Evolutionary conservation across 1,284 basidiomycete species (phyloP).

Genomic region (Kalmanozyma brasiliensis): DNA sequence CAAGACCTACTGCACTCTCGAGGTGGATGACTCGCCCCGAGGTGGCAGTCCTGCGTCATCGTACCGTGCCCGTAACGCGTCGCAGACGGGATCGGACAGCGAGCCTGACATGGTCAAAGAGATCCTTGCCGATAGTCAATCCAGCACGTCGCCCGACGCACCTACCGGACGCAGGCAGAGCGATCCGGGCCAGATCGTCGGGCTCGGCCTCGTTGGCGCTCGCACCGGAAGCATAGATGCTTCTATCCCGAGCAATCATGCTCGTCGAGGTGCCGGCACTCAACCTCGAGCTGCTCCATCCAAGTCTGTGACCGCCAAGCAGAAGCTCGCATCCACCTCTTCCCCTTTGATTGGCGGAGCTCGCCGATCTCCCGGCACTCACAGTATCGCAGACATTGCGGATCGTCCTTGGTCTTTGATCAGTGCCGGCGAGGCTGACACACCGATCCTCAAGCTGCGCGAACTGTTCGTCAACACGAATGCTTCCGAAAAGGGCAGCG

Average conservation of each 20-base stretch:
- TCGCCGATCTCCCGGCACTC: slow-evolving; percentile 14
- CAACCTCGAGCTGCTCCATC: slow-evolving; percentile 9
- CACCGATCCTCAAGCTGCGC: slow-evolving; percentile 43
- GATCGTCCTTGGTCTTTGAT: slow-evolving; percentile 50
- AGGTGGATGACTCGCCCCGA: slow-evolving; percentile 19
- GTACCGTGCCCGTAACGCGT: background rate
- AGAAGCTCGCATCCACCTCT: slow-evolving; percentile 9
- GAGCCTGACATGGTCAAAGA: background rate
- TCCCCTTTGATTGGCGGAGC: slow-evolving; percentile 3
- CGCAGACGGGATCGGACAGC: background rate
- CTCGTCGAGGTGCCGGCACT: slow-evolving; percentile 23
- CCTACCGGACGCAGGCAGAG: background rate
- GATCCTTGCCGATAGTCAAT: background rate
- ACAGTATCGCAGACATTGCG: slow-evolving; percentile 27
- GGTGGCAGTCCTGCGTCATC: slow-evolving; percentile 30
- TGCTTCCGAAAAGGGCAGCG: slow-evolving; percentile 26
- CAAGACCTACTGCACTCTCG: slow-evolving; percentile 13
- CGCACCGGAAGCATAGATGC: background rate
- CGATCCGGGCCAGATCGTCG: background rate
- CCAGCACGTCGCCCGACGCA: background rate
- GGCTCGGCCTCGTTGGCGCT: slow-evolving; percentile 20
- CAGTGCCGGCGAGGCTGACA: slow-evolving; percentile 42
- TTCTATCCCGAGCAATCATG: slow-evolving; percentile 21
- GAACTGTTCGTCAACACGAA: slow-evolving; percentile 46
- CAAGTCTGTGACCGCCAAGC: background rate